Evolutionary conservation across 352 stramenopile genomes (phyloP), one percentile per base, ranked within the genome.

Genomic region (Elongisporangium undulatum): DNA sequence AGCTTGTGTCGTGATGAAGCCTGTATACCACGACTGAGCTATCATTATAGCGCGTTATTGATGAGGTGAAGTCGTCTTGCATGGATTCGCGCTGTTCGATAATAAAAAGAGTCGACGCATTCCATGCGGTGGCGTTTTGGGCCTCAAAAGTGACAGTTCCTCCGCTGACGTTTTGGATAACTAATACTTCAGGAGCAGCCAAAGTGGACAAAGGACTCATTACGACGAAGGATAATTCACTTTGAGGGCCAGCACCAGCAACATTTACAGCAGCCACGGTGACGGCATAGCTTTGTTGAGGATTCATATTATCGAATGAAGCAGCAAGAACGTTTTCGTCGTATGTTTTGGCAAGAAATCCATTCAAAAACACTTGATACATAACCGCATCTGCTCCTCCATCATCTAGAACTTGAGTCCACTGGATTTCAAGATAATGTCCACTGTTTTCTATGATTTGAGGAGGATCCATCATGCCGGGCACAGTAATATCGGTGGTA

Each of bases 331-430:
- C 71, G 4, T 49, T 51, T 26, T 66, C 72, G 51, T 69, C 51
- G 0, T 23, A 45, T 13, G 66, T 79, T 12, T 52, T 41, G 4
- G 63, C 38, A 0, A 80, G 24, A 6, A 66, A 74, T 3, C 74
- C 75, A 49, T 89, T 85, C 26, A 82, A 19, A 50, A 77, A 85
- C 0, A 86, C 20, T 15, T 80, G 20, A 29, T 87, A 87, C 13
- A 53, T 57, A n/a, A 58, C 12, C 15, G 86, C 68, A 15, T 55
- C 17, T 0, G 59, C 61, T 3, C 79, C 79, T 52, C 79, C 79
- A 19, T 77, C 55, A 39, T 89, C 79, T 17, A 72, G 48, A 4
- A 71, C 60, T 5, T 61, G 51, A 19, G 55, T 67, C 79, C 79
- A 87, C 19, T 85, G 74, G 20, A 87, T 51, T 53, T 86, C 77